phyloP scores from a whole-genome alignment of 192 early-diverging fungal species.

The Coemansia sp. region DNA sequence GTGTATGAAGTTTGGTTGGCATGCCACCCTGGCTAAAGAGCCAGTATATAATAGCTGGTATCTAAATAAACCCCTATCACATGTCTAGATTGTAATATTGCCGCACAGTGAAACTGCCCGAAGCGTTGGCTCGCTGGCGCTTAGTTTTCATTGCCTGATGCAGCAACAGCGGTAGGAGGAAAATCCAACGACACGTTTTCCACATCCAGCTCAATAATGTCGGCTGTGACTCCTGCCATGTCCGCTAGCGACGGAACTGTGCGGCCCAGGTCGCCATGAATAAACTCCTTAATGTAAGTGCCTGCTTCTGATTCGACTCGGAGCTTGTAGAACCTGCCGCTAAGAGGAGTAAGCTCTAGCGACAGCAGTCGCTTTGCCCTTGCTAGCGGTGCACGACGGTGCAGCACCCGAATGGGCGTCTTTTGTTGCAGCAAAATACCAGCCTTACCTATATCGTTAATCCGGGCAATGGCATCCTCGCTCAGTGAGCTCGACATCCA shows the following conservation, averaged over 20 bases:
- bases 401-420: conserved; percentile 70
- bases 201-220: conserved; percentile 82
- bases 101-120: not conserved
- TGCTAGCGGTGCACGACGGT: conserved; percentile 61
- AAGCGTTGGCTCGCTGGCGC: not conserved
- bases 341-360: conserved; percentile 48
- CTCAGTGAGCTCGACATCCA: conserved; percentile 60
- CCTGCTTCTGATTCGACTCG: conserved; percentile 81
- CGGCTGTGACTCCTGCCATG: conserved; percentile 62
- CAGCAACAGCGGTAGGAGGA: conserved; percentile 55
- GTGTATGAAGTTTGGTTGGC: no score
- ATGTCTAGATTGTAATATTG: not conserved
- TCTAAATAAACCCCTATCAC: conserved; percentile 1
- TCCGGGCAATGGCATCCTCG: conserved; percentile 49
- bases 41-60: not conserved
- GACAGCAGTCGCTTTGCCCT: conserved; percentile 55
- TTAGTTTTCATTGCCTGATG: not conserved
- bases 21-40: no score
- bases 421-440: conserved; percentile 59
- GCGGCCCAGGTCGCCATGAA: conserved; percentile 87
- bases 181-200: conserved; percentile 80
- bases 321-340: conserved; percentile 57
- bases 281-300: conserved; percentile 90
- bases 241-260: conserved; percentile 66
- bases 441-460: conserved; percentile 50